Percentiles rank a stretch among this genome's conserved stretches.
phyloP scores from a whole-genome alignment of 352 stramenopile species.

The Saprolegnia diclina region DNA sequence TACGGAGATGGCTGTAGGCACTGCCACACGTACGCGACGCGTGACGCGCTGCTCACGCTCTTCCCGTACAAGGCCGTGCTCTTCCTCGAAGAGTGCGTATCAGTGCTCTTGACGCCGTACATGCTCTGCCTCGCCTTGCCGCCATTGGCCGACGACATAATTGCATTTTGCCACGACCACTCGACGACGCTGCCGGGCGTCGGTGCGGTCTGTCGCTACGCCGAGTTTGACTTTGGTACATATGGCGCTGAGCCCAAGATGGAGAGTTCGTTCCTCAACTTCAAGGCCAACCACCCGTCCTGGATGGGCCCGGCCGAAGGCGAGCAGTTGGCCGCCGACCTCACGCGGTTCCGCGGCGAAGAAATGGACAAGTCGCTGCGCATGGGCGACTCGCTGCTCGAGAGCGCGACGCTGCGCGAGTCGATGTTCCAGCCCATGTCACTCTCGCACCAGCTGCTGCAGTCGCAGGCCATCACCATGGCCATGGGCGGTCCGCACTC shows the following conservation, averaged over 20 bases:
- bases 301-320: slow-evolving; percentile 75
- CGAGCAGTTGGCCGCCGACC: slow-evolving; percentile 58
- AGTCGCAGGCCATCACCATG: slow-evolving; percentile 78
- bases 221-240: slow-evolving; percentile 96
- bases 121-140: slow-evolving; percentile 95
- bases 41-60: slow-evolving; percentile 81
- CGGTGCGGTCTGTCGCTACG: slow-evolving; percentile 92
- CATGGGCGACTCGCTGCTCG: slow-evolving; percentile 49
- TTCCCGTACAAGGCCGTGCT: slow-evolving; percentile 94
- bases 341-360: slow-evolving; percentile 69
- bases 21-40: slow-evolving; percentile 81
- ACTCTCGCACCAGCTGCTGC: slow-evolving; percentile 83
- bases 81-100: slow-evolving; percentile 90
- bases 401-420: slow-evolving; percentile 14
- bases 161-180: slow-evolving; percentile 92
- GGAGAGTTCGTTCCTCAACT: slow-evolving; percentile 97
- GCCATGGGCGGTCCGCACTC: slow-evolving; percentile 57
- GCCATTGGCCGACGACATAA: slow-evolving; percentile 80
- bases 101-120: slow-evolving; percentile 93
- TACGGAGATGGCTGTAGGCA: slow-evolving; percentile 32
- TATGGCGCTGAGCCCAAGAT: slow-evolving; percentile 94
- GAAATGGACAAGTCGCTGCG: slow-evolving; percentile 85
- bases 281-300: slow-evolving; percentile 88
- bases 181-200: slow-evolving; percentile 89
- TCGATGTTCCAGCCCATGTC: slow-evolving; percentile 75